Conservation (phyloP, 2,329 filamentous ascomycete species). For the Leptographium wingfieldii region DNA sequence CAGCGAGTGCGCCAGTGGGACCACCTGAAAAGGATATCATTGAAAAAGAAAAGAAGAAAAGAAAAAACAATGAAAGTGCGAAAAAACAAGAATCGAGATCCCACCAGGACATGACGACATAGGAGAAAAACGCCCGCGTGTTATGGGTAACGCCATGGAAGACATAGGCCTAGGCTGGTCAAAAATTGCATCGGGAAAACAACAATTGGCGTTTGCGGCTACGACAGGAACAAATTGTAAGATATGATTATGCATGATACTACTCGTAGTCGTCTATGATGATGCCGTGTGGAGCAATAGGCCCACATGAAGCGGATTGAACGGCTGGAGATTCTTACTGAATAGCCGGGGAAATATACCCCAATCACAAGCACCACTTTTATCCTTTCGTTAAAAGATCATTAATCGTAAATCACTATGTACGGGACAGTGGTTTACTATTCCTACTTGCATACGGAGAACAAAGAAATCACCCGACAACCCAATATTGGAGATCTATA, state of each 20-base stretch:
- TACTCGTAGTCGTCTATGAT: not conserved
- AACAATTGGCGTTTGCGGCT: not conserved
- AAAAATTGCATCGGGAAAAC: not conserved
- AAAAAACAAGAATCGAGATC: not conserved
- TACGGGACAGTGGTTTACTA: not conserved
- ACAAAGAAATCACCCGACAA: not conserved
- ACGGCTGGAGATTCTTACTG: not conserved
- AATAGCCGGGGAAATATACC: not conserved
- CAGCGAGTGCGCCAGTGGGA: constrained; percentile 1
- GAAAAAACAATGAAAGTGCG: not conserved
- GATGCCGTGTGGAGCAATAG: not conserved
- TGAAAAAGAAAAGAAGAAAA: not conserved
- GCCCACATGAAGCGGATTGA: not conserved
- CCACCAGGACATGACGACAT: not conserved
- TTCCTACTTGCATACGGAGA: too few species aligned
- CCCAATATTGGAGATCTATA: not conserved
- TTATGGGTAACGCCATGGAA: not conserved
- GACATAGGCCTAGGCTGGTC: not conserved
- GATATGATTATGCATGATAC: not conserved
- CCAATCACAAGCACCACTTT: not conserved
- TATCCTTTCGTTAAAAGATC: not conserved
- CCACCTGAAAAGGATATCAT: not conserved
- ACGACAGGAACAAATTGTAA: not conserved
- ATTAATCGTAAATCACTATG: not conserved
- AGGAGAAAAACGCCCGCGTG: not conserved